phyloP scores from a whole-genome alignment of 495 filamentous ascomycete genomes.

The Podospora bellae-mahoneyi region DNA sequence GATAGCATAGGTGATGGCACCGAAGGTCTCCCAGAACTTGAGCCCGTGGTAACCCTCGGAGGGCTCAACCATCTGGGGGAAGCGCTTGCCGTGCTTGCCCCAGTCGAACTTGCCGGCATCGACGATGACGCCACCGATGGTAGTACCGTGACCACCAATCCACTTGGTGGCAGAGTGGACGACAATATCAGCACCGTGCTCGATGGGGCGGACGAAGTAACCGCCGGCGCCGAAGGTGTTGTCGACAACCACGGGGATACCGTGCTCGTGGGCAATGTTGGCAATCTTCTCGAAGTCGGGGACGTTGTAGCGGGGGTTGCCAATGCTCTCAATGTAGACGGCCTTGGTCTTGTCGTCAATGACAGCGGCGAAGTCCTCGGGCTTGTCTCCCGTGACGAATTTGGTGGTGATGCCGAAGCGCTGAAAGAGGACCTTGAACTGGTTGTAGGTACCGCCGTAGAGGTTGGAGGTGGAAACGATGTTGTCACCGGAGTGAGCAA shows the following conservation, averaged over 20 bases:
- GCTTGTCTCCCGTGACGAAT: conserved; percentile 82
- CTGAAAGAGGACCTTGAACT: conserved; percentile 89
- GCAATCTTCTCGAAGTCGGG: conserved; percentile 84
- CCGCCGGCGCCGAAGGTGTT: conserved; percentile 98
- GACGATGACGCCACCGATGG: conserved; percentile 84
- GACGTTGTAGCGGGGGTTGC: conserved; percentile 93
- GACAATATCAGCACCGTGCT: conserved; percentile 91
- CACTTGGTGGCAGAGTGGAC: conserved; percentile 97
- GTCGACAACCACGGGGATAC: conserved; percentile 86
- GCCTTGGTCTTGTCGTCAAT: conserved; percentile 97
- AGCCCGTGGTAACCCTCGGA: conserved; percentile 92
- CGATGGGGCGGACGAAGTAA: conserved; percentile 84
- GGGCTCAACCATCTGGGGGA: conserved; percentile 92
- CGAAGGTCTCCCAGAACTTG: conserved; percentile 97
- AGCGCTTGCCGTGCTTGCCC: conserved; percentile 81
- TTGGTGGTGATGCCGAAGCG: conserved; percentile 86
- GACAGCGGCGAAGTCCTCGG: conserved; percentile 73
- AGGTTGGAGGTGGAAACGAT: conserved; percentile 90
- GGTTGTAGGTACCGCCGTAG: conserved; percentile 98
- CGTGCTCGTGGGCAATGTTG: conserved; percentile 73
- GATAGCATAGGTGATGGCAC: conserved; percentile 77
- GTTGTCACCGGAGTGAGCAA: conserved; percentile 86
- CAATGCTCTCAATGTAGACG: conserved; percentile 94
- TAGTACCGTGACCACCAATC: conserved; percentile 98
- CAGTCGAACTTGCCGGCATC: conserved; percentile 97